phyloP scores from a whole-genome alignment of 2,329 filamentous ascomycete genomes.

The Pseudogymnoascus sp. region DNA sequence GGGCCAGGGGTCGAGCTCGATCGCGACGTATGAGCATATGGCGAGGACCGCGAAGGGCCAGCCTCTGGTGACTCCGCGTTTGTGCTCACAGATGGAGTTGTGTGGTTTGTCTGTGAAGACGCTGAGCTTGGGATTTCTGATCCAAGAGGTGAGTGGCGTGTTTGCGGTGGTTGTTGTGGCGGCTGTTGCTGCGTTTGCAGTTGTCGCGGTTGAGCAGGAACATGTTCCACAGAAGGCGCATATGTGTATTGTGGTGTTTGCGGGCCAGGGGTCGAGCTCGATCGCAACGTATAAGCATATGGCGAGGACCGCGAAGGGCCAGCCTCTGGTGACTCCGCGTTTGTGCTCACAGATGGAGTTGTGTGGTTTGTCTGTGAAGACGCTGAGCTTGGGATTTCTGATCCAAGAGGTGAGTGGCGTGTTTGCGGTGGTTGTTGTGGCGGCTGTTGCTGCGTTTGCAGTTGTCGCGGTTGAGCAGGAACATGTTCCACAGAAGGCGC shows the following conservation, averaged over 20 bases:
- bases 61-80: neutral
- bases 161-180: neutral
- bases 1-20: neutral
- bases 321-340: neutral
- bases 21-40: neutral
- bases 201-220: neutral
- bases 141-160: neutral
- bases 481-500: neutral
- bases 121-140: neutral
- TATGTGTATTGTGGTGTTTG: neutral
- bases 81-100: neutral
- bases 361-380: neutral
- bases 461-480: neutral
- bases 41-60: neutral
- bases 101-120: neutral
- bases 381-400: neutral
- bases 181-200: neutral
- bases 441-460: neutral
- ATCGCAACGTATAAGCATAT: neutral
- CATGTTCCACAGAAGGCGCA: neutral
- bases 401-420: neutral
- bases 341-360: neutral
- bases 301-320: neutral
- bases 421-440: neutral
- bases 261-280: neutral